A percentile compares a stretch with the other conserved stretches of the same genome.
Evolutionary conservation across 2,329 filamentous ascomycete species (phyloP).

Genomic region (Claviceps sp.): DNA sequence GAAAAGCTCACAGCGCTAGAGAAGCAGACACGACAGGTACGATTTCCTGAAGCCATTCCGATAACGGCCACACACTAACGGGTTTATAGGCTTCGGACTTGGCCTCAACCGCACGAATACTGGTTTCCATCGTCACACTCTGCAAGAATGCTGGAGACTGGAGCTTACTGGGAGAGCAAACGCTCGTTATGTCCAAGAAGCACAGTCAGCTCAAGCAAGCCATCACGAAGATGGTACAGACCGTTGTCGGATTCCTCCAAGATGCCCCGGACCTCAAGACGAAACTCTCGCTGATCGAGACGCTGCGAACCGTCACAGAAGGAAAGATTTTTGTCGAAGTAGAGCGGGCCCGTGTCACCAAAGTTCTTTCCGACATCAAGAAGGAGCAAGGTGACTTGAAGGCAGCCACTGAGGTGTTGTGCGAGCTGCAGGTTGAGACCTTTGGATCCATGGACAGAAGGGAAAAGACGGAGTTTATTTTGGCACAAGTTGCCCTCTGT

Average conservation of each 20-base stretch:
- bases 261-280: conserved; percentile 72
- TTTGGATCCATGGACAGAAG: conserved; percentile 95
- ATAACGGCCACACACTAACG: conserved; percentile 8
- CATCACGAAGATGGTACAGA: conserved; percentile 97
- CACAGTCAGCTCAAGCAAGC: conserved; percentile 99
- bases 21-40: conserved; percentile 93
- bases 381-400: conserved; percentile 87
- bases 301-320: conserved; percentile 88
- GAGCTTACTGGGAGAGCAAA: conserved; percentile 92
- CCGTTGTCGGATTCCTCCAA: conserved; percentile 83
- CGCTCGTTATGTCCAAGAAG: conserved; percentile 93
- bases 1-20: conserved; percentile 87
- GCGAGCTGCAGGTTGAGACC: conserved; percentile 95
- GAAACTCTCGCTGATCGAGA: conserved; percentile 90
- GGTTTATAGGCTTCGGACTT: conserved; percentile 71
- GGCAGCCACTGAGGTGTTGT: conserved; percentile 81
- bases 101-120: conserved; percentile 78
- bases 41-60: conserved; percentile 10
- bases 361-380: conserved; percentile 93
- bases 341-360: conserved; percentile 88
- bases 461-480: conserved; percentile 97
- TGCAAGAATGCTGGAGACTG: conserved; percentile 89
- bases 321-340: conserved; percentile 99
- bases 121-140: conserved; percentile 82
- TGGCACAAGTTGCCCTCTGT: conserved; percentile 86